Base-by-base conservation (phyloP, 345 rosid genomes). In the Salix brachista region DNA sequence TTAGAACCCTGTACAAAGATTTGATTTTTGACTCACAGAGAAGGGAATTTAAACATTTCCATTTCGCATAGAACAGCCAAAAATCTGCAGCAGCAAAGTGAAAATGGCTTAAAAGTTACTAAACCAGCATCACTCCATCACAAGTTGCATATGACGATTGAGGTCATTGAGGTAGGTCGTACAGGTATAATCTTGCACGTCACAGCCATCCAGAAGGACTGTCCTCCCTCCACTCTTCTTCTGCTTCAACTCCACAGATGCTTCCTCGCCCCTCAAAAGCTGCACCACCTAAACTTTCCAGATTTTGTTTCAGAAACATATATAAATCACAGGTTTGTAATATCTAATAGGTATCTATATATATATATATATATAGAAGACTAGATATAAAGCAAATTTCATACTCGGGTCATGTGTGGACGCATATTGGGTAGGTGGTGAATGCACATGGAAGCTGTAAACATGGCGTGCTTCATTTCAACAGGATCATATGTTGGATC, bases 371-470 rank as follows among this genome's bases (percentile, higher is more conserved):
- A 14, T 3, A 44, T 13, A 25, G 3, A n/a, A 28, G 32, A n/a
- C 66, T 8, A 23, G 32, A 44, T 14, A 26, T 32, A 50, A 23
- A 34, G 32, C 4, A 4, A 70, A 14, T 46, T 42, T 60, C 71
- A 19, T 87, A 93, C 99, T 85, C 80, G 81, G 26, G 78, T 79
- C 98, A 95, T 95, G 21, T 85, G 82, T 18, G 99, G 99, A 18
- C 99, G 98, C 85, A 77, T 84, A 21, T 78, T 76, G 18, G 96
- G 84, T 44, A 84, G 64, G 78, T 91, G 94, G 52, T 90, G 85
- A 64, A 93, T 89, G 85, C 97, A 95, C 87, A 87, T 64, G 21
- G 89, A 91, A 80, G 97, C 99, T 17, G 96, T 89, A 54, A 85
- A 71, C 85, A 88, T 84, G 18, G 89, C 86, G 2, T 91, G 88